Conservation (phyloP, 176 grass and related monocot genomes). For the Oryza brachyantha region DNA sequence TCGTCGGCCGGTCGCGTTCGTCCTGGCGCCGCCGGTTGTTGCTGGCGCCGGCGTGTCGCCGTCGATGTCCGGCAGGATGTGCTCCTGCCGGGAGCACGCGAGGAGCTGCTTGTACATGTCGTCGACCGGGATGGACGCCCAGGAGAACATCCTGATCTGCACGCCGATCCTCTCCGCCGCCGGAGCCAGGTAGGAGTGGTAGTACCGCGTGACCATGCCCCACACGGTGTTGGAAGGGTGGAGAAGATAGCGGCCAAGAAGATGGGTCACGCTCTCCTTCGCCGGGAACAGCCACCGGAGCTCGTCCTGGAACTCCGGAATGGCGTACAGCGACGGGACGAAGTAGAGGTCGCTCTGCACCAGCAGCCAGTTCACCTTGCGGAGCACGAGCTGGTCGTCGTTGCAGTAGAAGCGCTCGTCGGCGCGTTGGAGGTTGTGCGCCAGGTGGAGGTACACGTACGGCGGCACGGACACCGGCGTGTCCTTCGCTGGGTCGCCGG, state of each 20-base stretch:
- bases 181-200: slow-evolving; percentile 31
- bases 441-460: slow-evolving; percentile 44
- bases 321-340: slow-evolving; percentile 37
- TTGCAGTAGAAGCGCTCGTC: slow-evolving; percentile 48
- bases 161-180: slow-evolving; percentile 37
- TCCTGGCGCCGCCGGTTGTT: not conserved
- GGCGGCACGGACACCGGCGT: slow-evolving; percentile 25
- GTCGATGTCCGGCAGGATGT: slow-evolving; percentile 33
- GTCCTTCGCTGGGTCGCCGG: not conserved
- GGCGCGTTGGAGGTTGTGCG: not conserved
- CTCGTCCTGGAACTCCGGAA: slow-evolving; percentile 39
- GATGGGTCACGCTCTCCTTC: slow-evolving; percentile 40
- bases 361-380: slow-evolving; percentile 54
- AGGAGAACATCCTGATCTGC: slow-evolving; percentile 38
- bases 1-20: not conserved
- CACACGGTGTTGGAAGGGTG: slow-evolving; percentile 51
- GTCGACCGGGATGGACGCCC: not conserved
- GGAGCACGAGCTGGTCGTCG: slow-evolving; percentile 42
- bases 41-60: not conserved
- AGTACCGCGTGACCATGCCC: slow-evolving; percentile 43
- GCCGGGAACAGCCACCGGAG: slow-evolving; percentile 53
- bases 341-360: slow-evolving; percentile 51
- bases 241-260: slow-evolving; percentile 48
- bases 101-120: slow-evolving; percentile 36
- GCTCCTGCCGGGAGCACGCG: slow-evolving; percentile 27